phyloP scores from a whole-genome alignment of 2,329 filamentous ascomycete genomes.

The Stylonectria norvegica region DNA sequence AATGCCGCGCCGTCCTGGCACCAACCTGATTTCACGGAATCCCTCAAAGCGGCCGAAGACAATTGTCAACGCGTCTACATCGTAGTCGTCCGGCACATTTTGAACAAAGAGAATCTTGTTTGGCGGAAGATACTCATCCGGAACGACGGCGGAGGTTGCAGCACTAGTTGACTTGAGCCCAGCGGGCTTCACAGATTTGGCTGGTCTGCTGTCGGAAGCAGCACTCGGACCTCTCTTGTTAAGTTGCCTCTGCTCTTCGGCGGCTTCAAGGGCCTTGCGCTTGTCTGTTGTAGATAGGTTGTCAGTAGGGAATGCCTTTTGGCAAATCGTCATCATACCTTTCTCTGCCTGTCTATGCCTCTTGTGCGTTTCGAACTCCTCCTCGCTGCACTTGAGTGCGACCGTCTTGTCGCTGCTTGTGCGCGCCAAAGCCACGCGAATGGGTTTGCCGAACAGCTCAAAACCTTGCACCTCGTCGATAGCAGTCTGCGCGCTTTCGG shows the following conservation, averaged over 20 bases:
- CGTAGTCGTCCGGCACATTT: constrained; percentile 84
- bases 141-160: constrained; percentile 68
- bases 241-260: constrained; percentile 72
- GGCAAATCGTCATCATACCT: constrained; percentile 51
- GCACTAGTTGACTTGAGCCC: constrained; percentile 75
- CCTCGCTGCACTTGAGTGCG: constrained; percentile 64
- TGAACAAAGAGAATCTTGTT: constrained; percentile 97
- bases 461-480: constrained; percentile 91
- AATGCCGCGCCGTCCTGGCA: constrained; percentile 82
- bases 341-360: constrained; percentile 81
- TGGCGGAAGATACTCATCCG: constrained; percentile 96
- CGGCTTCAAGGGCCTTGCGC: constrained; percentile 79
- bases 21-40: constrained; percentile 87
- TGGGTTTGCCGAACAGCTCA: constrained; percentile 86
- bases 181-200: constrained; percentile 57
- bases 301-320: background rate
- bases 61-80: constrained; percentile 71
- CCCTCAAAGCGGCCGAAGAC: constrained; percentile 90
- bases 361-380: constrained; percentile 88
- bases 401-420: constrained; percentile 87
- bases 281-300: constrained; percentile 44
- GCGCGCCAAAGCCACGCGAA: constrained; percentile 78
- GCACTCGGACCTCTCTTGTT: constrained; percentile 62
- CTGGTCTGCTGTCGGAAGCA: constrained; percentile 52
- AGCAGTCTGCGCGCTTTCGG: constrained; percentile 75